Evolutionary conservation across 2,329 filamentous ascomycete genomes (phyloP).

Genomic region (Allantophomopsis cytisporea): DNA sequence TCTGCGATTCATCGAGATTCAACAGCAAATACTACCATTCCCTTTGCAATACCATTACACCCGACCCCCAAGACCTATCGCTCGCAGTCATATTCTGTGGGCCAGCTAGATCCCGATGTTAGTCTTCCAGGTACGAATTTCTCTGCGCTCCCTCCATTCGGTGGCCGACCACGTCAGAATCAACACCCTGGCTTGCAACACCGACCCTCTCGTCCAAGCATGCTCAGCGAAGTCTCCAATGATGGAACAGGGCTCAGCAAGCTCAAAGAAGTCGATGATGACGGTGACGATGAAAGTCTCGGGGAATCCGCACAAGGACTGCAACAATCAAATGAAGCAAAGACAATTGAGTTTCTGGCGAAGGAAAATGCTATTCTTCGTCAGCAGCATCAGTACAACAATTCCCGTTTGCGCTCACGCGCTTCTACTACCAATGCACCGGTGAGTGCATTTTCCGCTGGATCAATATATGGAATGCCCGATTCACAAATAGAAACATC

Average conservation of each 20-base stretch:
- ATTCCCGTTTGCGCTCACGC: conserved; percentile 38
- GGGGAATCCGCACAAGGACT: conserved; percentile 40
- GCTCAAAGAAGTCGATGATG: conserved; percentile 57
- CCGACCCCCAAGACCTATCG: conserved; percentile 87
- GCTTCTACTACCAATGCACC: conserved; percentile 33
- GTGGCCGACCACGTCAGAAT: conserved; percentile 20
- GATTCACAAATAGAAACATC: conserved; percentile 50
- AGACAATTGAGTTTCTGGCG: conserved; percentile 48
- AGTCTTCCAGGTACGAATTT: conserved; percentile 10
- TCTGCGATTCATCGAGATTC: conserved; percentile 37
- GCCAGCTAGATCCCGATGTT: conserved; percentile 65
- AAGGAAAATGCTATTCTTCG: conserved; percentile 50
- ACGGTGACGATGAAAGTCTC: conserved; percentile 38
- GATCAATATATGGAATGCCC: conserved; percentile 44
- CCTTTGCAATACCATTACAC: conserved; percentile 77
- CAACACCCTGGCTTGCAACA: conserved; percentile 62
- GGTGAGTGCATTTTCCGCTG: conserved; percentile 29
- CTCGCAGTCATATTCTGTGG: conserved; percentile 93
- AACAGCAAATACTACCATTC: conserved; percentile 51
- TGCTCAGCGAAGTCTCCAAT: conserved; percentile 59
- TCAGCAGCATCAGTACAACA: conserved; percentile 42
- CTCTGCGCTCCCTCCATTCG: conserved; percentile 8
- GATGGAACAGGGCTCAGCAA: conserved; percentile 50
- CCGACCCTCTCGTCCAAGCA: conserved; percentile 65
- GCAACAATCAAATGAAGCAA: conserved; percentile 39